Percentiles rank a stretch among this genome's conserved stretches.
Evolutionary conservation across 108 stramenopile genomes (phyloP).

Genomic region (Chaetoceros tenuissimus): DNA sequence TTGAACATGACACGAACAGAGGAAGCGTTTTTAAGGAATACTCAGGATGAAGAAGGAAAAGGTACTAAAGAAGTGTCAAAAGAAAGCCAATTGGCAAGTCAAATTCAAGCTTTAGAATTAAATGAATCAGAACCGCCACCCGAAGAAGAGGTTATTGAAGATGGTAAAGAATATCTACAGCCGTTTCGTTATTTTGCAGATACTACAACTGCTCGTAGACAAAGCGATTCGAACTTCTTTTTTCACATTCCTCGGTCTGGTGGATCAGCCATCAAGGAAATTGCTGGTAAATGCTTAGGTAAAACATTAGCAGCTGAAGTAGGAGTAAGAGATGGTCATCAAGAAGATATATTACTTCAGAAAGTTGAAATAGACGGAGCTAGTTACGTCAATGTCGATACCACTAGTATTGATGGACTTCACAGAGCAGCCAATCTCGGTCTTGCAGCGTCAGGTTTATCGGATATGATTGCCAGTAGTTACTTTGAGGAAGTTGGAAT

Average conservation of each 20-base stretch:
- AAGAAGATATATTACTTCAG: conserved; percentile 17
- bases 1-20: no score
- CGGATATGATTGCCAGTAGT: conserved; percentile 32
- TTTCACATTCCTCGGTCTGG: conserved; percentile 38
- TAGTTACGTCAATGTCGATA: conserved; percentile 43
- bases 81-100: no score
- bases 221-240: conserved; percentile 31
- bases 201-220: conserved; percentile 8
- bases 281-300: conserved; percentile 23
- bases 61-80: no score
- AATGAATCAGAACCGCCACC: conserved; percentile 11
- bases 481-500: conserved; percentile 23
- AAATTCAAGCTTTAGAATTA: conserved; percentile 4
- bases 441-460: conserved; percentile 17
- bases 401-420: conserved; percentile 26
- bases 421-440: conserved; percentile 34
- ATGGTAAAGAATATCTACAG: conserved; percentile 12
- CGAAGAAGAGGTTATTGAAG: conserved; percentile 16
- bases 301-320: conserved; percentile 24
- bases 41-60: no score
- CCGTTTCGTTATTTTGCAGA: conserved; percentile 29
- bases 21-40: no score
- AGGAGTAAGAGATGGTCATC: conserved; percentile 34
- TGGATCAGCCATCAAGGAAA: conserved; percentile 29
- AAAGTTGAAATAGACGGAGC: conserved; percentile 21